These are phyloP conservation scores for Pinus taeda DNA, from an alignment of 75 land plant species.

Conservation along the genomic window DNA sequence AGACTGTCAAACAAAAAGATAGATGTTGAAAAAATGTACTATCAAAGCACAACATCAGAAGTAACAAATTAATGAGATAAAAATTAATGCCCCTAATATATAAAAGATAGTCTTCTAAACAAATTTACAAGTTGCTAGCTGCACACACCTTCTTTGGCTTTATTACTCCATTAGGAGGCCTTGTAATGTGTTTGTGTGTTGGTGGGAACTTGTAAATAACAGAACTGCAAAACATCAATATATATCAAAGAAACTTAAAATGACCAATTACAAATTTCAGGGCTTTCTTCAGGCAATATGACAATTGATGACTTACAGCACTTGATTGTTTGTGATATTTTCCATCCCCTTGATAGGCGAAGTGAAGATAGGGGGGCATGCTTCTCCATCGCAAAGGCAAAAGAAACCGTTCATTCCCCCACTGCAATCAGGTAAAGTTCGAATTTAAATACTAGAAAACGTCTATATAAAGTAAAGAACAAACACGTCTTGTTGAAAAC, in stretches of 20 bases:
- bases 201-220: slow-evolving; percentile 71
- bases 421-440: slow-evolving; percentile 25
- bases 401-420: slow-evolving; percentile 94
- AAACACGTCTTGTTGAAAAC: no score
- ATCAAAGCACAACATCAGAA: no score
- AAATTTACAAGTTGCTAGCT: no score
- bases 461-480: no score
- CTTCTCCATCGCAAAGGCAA: slow-evolving; percentile 69
- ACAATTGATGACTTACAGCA: slow-evolving; percentile 25
- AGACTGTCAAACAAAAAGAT: slow-evolving; percentile 1
- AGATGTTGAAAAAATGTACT: no score
- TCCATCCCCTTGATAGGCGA: slow-evolving; percentile 83
- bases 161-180: slow-evolving; percentile 71
- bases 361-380: slow-evolving; percentile 74
- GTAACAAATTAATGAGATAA: background rate
- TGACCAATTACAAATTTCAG: background rate
- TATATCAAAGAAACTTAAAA: no score
- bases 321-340: slow-evolving; percentile 84
- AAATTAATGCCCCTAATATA: no score
- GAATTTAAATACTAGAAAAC: no score
- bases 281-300: background rate
- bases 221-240: slow-evolving; percentile 36
- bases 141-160: slow-evolving; percentile 69
- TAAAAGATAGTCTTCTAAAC: no score
- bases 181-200: slow-evolving; percentile 67